phyloP scores from a whole-genome alignment of 306 rosid species.

The Quercus parvula region DNA sequence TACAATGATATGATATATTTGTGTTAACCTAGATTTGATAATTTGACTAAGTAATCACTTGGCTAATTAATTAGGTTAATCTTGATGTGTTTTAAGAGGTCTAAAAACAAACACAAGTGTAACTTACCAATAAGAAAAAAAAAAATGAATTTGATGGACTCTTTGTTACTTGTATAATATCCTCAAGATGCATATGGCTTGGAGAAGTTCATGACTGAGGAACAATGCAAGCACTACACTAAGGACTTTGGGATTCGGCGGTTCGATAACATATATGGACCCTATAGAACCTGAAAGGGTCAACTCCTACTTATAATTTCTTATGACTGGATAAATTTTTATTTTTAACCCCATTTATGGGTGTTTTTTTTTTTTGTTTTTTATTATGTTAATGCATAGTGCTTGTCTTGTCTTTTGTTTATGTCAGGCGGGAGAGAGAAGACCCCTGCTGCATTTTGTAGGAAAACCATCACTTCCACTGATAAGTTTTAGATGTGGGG shows the following conservation, averaged over 20 bases:
- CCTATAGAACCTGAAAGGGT: slow-evolving; percentile 65
- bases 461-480: slow-evolving; percentile 45
- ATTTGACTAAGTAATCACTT: no score
- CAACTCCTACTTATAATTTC: background rate
- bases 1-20: no score
- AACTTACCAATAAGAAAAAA: no score
- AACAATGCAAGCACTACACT: slow-evolving; percentile 58
- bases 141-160: background rate
- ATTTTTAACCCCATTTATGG: background rate
- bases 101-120: no score
- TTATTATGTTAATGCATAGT: background rate
- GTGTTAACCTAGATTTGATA: no score
- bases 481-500: slow-evolving; percentile 70
- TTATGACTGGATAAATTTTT: background rate
- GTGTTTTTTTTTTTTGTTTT: background rate
- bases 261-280: slow-evolving; percentile 58
- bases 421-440: slow-evolving; percentile 54
- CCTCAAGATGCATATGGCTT: slow-evolving; percentile 67
- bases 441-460: slow-evolving; percentile 65
- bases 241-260: slow-evolving; percentile 53
- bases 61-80: no score
- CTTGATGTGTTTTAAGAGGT: no score
- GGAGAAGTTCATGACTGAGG: slow-evolving; percentile 63
- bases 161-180: slow-evolving; percentile 11
- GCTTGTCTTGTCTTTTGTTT: background rate